These are phyloP conservation scores for Mortierella sp. DNA, from an alignment of 371 early-diverging fungal genomes.

Conservation along the genomic window DNA sequence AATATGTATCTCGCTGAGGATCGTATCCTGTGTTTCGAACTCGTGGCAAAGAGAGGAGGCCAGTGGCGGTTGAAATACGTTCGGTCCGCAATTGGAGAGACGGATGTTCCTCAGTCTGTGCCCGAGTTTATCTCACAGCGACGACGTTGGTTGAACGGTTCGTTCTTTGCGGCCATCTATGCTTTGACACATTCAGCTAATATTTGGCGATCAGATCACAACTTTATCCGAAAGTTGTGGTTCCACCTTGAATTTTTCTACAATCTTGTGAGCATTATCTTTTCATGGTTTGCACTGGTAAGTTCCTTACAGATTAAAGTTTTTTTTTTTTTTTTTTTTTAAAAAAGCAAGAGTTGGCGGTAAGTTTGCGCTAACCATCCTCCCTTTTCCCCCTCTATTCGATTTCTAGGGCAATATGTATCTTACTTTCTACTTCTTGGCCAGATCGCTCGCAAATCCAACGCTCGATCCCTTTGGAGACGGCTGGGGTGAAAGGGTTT, in stretches of 20 bases:
- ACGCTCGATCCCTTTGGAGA: conserved; percentile 74
- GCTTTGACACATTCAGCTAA: conserved; percentile 81
- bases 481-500: conserved; percentile 70
- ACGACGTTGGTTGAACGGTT: conserved; percentile 95
- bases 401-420: conserved; percentile 77
- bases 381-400: not conserved
- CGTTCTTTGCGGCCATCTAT: conserved; percentile 94
- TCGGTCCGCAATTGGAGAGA: conserved; percentile 77
- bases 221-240: conserved; percentile 66
- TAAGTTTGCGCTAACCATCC: not conserved
- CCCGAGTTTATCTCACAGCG: conserved; percentile 93
- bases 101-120: conserved; percentile 86
- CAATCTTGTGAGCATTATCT: conserved; percentile 74
- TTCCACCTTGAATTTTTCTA: conserved; percentile 79
- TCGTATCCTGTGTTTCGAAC: conserved; percentile 88
- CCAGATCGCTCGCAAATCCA: conserved; percentile 61
- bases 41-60: conserved; percentile 81
- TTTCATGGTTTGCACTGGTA: conserved; percentile 81
- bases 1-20: conserved; percentile 89
- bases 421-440: conserved; percentile 87
- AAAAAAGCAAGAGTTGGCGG: not conserved
- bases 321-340: not conserved
- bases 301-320: conserved; percentile 8
- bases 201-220: conserved; percentile 79
- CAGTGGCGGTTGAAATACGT: conserved; percentile 78